phyloP scores from a whole-genome alignment of 169 alveolate species.

The Cryptosporidium sp. region DNA sequence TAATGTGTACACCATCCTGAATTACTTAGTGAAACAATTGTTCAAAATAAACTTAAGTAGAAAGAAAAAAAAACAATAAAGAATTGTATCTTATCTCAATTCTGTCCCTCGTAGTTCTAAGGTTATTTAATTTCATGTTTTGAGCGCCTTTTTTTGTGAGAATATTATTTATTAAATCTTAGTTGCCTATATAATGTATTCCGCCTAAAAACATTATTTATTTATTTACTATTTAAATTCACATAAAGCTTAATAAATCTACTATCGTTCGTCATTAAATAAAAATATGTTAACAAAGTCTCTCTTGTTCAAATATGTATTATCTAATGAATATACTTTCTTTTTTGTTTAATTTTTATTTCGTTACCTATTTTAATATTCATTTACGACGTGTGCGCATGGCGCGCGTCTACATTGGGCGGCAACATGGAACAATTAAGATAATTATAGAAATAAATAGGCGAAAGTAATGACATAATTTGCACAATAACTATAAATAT shows the following conservation, averaged over 20 bases:
- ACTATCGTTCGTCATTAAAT: too few relatives aligned
- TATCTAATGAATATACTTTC: neutral
- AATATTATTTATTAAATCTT: too few relatives aligned
- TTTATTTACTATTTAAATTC: too few relatives aligned
- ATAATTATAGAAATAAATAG: neutral
- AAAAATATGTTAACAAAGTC: neutral
- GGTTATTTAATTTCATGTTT: neutral
- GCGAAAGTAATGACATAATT: conserved; percentile 1
- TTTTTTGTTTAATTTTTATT: neutral
- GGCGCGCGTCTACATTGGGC: neutral
- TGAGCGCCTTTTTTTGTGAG: conserved; percentile 8
- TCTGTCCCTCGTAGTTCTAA: neutral
- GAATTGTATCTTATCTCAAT: neutral
- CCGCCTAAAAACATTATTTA: too few relatives aligned
- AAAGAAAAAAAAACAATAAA: neutral
- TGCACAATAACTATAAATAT: neutral
- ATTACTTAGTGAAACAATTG: neutral
- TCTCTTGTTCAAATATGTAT: neutral
- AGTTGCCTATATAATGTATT: too few relatives aligned
- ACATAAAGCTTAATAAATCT: too few relatives aligned
- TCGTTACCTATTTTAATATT: neutral
- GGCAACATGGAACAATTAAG: neutral
- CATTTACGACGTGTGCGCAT: neutral
- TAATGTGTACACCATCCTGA: neutral
- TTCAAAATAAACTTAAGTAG: neutral